Evolutionary conservation across 2,329 filamentous ascomycete genomes (phyloP), one percentile per base, ranked within the genome.

Genomic region (Microdochium trichocladiopsis): DNA sequence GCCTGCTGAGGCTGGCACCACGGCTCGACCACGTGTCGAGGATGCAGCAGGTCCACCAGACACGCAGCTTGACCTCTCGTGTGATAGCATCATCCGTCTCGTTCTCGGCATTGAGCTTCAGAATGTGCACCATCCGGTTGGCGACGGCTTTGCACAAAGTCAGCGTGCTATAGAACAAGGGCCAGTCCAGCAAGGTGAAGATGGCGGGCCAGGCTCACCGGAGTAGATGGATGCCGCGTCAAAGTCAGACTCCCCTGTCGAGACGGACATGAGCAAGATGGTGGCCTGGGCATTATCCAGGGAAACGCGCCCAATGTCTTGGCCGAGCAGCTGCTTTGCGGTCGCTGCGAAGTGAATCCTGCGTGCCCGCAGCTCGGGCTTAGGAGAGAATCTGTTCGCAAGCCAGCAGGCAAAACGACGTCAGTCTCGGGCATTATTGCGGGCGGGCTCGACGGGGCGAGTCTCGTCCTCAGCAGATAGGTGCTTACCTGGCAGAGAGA

Each of bases 41-140:
- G 3, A 69, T 61, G 45, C 63, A 69, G 24, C 59, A 63, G 4
- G 59, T 65, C 66, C 67, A 69, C 56, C 63, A 69, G 43, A 67
- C 56, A 8, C 67, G 60, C 8, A 58, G 53, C 45, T 68, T 69
- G 2, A 57, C 56, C 51, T 69, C 67, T 9, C 61, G 56, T 1
- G 58, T 61, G 25, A 64, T 49, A 5, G 51, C 55, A 51, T 62
- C 60, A 43, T 68, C 64, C 0, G 21, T 18, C 4, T 57, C 56
- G 4, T 58, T 54, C 3, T 43, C 50, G 0, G 51, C 54, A 14
- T 57, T 55, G 2, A 68, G 52, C 14, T 65, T 61, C 5, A 69
- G 56, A 6, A 69, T 59, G 51, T 67, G 64, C 14, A 63, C 60
- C 66, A 69, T 69, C 11, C 65, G 61, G 41, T 56, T 67, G 4